phyloP scores from a whole-genome alignment of 2,329 filamentous ascomycete genomes.

The Aspergillus texensis region DNA sequence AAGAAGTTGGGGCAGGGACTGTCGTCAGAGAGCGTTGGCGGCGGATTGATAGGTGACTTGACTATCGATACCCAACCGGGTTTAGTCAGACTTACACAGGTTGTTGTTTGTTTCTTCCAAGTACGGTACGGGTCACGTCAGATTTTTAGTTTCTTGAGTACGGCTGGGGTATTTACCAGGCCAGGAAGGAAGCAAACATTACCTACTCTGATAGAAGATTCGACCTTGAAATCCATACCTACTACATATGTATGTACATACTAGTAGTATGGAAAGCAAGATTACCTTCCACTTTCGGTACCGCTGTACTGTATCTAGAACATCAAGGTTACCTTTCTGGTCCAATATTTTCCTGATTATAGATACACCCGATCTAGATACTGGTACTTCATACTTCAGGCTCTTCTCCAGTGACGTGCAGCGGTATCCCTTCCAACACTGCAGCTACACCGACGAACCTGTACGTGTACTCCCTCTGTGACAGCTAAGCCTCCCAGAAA shows the following conservation, averaged over 20 bases:
- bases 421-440: background rate
- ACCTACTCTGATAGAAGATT: background rate
- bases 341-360: background rate
- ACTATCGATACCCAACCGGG: constrained; percentile 1
- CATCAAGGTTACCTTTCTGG: background rate
- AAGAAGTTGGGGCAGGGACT: background rate
- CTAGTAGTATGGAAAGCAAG: background rate
- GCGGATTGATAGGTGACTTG: background rate
- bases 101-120: background rate
- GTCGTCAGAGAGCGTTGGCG: background rate
- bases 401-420: background rate
- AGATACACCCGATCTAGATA: background rate
- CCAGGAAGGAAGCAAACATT: background rate
- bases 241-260: too few species aligned
- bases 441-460: background rate
- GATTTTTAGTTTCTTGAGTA: background rate
- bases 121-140: constrained; percentile 4
- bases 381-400: background rate
- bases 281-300: too few species aligned
- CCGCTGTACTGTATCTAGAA: background rate
- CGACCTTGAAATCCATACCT: too few species aligned
- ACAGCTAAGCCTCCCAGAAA: background rate
- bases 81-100: background rate
- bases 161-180: background rate
- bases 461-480: background rate